Percentiles rank a stretch among this genome's conserved stretches.
These are phyloP conservation scores for Neoscytalidium dimidiatum DNA, from an alignment of 2,329 filamentous ascomycete species.

Conservation along the genomic window DNA sequence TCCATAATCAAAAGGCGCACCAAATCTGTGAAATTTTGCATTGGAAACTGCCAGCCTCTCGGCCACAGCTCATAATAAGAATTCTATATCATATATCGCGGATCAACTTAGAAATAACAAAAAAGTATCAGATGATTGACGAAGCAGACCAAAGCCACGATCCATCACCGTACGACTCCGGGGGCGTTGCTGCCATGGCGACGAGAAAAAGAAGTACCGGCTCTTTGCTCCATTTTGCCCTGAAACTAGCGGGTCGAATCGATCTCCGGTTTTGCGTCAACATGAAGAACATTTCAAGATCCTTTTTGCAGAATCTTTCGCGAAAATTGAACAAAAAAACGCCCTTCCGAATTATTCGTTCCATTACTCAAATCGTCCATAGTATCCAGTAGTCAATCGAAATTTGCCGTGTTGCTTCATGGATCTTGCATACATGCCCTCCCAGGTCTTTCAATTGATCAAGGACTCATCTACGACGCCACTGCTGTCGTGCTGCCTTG, in stretches of 20 bases:
- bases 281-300: not conserved
- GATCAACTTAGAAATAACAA: not conserved
- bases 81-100: conserved; percentile 3
- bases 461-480: conserved; percentile 5
- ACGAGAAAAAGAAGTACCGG: not conserved
- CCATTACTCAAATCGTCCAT: conserved; percentile 3
- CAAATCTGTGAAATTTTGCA: not conserved
- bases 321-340: not conserved
- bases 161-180: not conserved
- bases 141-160: not conserved
- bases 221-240: not conserved
- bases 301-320: not conserved
- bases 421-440: not conserved
- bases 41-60: not conserved
- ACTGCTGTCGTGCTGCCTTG: conserved; percentile 28
- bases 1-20: no score
- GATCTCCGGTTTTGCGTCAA: not conserved
- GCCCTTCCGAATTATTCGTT: not conserved
- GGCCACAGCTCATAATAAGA: not conserved
- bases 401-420: not conserved
- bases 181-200: not conserved
- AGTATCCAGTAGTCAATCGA: not conserved
- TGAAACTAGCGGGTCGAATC: not conserved
- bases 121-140: not conserved
- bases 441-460: not conserved